Evolutionary conservation across 768 basidiomycete species (phyloP).

Genomic region (Crucibulum laeve): DNA sequence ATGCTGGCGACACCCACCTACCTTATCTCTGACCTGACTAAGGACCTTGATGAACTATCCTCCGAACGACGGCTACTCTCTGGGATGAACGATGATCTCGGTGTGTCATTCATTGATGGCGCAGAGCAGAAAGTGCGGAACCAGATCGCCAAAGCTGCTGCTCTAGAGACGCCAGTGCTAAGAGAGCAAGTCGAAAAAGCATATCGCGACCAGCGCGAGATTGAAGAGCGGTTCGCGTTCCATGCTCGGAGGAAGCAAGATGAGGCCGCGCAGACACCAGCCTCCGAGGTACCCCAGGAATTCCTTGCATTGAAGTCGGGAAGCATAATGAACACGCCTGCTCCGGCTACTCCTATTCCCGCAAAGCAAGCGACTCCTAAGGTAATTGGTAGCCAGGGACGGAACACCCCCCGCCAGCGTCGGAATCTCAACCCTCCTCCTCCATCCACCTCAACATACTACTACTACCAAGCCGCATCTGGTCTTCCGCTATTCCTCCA

Average conservation of each 20-base stretch:
- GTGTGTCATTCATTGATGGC: constrained; percentile 73
- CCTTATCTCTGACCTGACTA: constrained; percentile 67
- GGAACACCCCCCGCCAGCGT: constrained; percentile 53
- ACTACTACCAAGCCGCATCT: constrained; percentile 92
- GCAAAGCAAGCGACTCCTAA: constrained; percentile 1
- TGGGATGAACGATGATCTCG: constrained; percentile 72
- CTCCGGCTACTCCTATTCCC: constrained; percentile 6
- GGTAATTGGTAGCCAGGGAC: constrained; percentile 21
- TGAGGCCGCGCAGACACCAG: constrained; percentile 14
- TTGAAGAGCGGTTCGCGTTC: constrained; percentile 37
- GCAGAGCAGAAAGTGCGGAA: constrained; percentile 73
- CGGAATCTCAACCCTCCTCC: constrained; percentile 84
- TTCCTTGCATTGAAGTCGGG: constrained; percentile 44
- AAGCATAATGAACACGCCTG: constrained; percentile 9
- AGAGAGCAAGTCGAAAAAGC: constrained; percentile 61
- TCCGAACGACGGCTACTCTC: constrained; percentile 63
- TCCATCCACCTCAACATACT: constrained; percentile 86
- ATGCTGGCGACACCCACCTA: constrained; percentile 94
- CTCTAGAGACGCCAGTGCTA: constrained; percentile 68
- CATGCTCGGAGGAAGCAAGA: constrained; percentile 23
- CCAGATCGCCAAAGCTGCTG: constrained; percentile 76
- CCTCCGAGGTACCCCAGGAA: constrained; percentile 50
- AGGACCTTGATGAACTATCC: constrained; percentile 69
- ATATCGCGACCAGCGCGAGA: constrained; percentile 49
- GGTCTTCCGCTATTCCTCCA: constrained; percentile 92